Conservation (phyloP, 2,329 filamentous ascomycete species). For the Venturiaceae sp. region DNA sequence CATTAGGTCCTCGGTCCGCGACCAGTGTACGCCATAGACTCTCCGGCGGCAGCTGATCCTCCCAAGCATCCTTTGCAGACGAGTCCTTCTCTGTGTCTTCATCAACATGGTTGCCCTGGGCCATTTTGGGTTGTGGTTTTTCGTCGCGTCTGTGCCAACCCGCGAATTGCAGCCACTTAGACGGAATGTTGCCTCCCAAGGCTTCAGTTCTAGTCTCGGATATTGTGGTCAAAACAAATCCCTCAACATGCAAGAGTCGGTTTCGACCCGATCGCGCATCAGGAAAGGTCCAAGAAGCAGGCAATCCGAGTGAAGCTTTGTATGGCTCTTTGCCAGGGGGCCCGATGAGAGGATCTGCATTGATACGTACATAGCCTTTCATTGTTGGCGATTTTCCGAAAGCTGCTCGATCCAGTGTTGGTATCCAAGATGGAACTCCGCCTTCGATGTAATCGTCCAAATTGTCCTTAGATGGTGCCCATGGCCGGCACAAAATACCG, state of each 20-base stretch:
- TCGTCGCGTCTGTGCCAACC: background rate
- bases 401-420: background rate
- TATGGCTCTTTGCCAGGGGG: conserved; percentile 10
- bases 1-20: background rate
- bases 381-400: background rate
- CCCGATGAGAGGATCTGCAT: conserved; percentile 27
- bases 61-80: background rate
- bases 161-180: conserved; percentile 2
- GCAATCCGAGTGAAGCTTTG: background rate
- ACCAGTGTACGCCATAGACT: conserved; percentile 1
- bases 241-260: background rate
- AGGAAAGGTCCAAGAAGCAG: background rate
- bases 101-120: background rate
- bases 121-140: background rate
- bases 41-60: conserved; percentile 17
- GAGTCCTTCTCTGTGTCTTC: background rate
- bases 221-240: background rate
- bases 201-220: background rate
- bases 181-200: background rate
- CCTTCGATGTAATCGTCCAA: background rate
- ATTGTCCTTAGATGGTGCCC: background rate
- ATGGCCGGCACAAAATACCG: conserved; percentile 1
- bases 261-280: background rate
- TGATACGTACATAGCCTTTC: conserved; percentile 9
- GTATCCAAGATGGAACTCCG: conserved; percentile 1